Conservation (phyloP, 371 early-diverging fungal species). For the Rozella allomycis region DNA sequence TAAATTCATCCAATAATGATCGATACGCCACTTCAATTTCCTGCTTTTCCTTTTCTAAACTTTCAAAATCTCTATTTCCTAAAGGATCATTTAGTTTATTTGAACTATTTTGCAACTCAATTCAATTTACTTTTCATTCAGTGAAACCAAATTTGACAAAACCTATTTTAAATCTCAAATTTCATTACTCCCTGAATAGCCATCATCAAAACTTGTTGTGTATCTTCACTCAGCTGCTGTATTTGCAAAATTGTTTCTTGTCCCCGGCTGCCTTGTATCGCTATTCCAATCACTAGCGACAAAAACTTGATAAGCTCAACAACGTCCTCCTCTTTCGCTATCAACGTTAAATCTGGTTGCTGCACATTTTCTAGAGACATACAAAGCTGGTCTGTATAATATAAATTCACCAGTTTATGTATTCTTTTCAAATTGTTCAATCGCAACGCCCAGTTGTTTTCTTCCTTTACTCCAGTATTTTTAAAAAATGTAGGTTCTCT, state of each 20-base stretch:
- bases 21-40: too few species aligned
- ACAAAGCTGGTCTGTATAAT: constrained; percentile 58
- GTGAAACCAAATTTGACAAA: too few species aligned
- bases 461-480: constrained; percentile 41
- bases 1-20: too few species aligned
- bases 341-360: constrained; percentile 44
- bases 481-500: constrained; percentile 79
- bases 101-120: too few species aligned
- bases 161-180: too few species aligned
- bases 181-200: constrained; percentile 39
- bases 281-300: constrained; percentile 49
- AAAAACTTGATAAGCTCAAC: constrained; percentile 53
- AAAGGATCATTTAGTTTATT: too few species aligned
- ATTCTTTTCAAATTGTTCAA: constrained; percentile 73
- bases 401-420: constrained; percentile 50
- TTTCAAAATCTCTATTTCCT: too few species aligned
- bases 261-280: constrained; percentile 58
- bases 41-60: too few species aligned
- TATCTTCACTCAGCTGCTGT: constrained; percentile 35
- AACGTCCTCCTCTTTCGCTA: constrained; percentile 51
- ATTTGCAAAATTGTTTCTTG: constrained; percentile 54
- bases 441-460: constrained; percentile 78
- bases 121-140: too few species aligned
- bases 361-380: constrained; percentile 13
- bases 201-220: constrained; percentile 65